A percentile compares a stretch with the other conserved stretches of the same genome.
These are phyloP conservation scores for Yarrowia porcina DNA, from an alignment of 805 yeast species.

Conservation along the genomic window DNA sequence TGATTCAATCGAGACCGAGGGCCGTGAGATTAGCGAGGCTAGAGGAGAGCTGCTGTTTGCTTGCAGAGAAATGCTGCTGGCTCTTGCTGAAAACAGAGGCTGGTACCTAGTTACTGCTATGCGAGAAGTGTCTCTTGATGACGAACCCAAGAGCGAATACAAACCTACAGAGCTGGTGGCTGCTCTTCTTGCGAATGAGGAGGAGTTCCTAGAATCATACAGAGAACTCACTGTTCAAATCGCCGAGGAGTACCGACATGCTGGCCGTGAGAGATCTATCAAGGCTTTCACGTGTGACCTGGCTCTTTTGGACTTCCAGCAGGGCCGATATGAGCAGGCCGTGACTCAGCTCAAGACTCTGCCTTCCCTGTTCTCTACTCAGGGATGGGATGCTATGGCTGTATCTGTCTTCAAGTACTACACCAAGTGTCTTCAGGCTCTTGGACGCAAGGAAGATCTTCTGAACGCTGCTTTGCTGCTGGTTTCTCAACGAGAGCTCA, in stretches of 20 bases:
- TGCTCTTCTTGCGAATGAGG: conserved; percentile 37
- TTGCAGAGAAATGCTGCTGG: conserved; percentile 41
- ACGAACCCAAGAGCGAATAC: conserved; percentile 25
- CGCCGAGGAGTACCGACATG: conserved; percentile 49
- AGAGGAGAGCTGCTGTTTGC: conserved; percentile 44
- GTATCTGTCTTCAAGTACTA: conserved; percentile 62
- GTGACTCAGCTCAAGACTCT: conserved; percentile 62
- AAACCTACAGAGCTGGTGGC: conserved; percentile 32
- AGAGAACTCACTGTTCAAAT: conserved; percentile 55
- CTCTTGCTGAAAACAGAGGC: conserved; percentile 33
- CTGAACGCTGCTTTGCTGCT: conserved; percentile 36
- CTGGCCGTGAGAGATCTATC: conserved; percentile 60
- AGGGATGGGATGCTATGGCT: conserved; percentile 76
- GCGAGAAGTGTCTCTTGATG: conserved; percentile 33
- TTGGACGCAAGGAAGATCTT: conserved; percentile 32
- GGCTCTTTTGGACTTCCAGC: conserved; percentile 64
- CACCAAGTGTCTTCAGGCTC: conserved; percentile 55
- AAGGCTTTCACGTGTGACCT: conserved; percentile 75
- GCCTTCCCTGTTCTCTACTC: conserved; percentile 60
- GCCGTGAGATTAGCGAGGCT: conserved; percentile 40
- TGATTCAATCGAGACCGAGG: conserved; percentile 35
- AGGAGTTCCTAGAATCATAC: conserved; percentile 44
- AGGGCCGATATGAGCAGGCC: conserved; percentile 56
- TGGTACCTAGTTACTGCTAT: conserved; percentile 37
- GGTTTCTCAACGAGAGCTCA: conserved; percentile 31